Evolutionary conservation across 805 yeast species (phyloP).

Genomic region (Metschnikowia arizonensis): DNA sequence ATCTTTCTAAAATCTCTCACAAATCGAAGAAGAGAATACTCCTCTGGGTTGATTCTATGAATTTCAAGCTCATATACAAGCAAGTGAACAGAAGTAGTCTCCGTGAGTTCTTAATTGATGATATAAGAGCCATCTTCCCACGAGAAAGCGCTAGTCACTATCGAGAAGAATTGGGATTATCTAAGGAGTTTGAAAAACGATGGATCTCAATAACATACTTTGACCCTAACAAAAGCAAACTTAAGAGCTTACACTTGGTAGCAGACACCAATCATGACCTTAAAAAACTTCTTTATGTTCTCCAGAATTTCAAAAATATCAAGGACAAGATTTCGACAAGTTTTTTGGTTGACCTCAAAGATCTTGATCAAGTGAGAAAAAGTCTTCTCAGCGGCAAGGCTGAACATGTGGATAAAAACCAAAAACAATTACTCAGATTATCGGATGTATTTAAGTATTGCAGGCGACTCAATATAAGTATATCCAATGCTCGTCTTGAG

Average conservation of each 20-base stretch:
- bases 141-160: constrained; percentile 78
- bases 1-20: constrained; percentile 65
- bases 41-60: constrained; percentile 52
- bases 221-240: constrained; percentile 52
- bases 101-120: constrained; percentile 48
- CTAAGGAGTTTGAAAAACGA: constrained; percentile 55
- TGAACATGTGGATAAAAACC: constrained; percentile 15
- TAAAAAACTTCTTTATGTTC: constrained; percentile 49
- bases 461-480: constrained; percentile 65
- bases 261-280: constrained; percentile 62
- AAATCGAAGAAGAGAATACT: constrained; percentile 58
- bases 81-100: constrained; percentile 16
- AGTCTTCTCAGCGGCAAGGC: constrained; percentile 25
- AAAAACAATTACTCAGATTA: constrained; percentile 44
- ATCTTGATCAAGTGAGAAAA: constrained; percentile 28
- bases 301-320: constrained; percentile 60
- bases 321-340: constrained; percentile 55
- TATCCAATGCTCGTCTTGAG: constrained; percentile 50
- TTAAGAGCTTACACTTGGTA: constrained; percentile 76
- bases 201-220: constrained; percentile 84
- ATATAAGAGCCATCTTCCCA: constrained; percentile 56
- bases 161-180: constrained; percentile 76
- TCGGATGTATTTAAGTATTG: constrained; percentile 66
- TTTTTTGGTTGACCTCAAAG: constrained; percentile 42
- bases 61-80: constrained; percentile 53